These are phyloP conservation scores for Pachysandra terminalis DNA, from an alignment of 164 flowering plant species.

Conservation along the genomic window DNA sequence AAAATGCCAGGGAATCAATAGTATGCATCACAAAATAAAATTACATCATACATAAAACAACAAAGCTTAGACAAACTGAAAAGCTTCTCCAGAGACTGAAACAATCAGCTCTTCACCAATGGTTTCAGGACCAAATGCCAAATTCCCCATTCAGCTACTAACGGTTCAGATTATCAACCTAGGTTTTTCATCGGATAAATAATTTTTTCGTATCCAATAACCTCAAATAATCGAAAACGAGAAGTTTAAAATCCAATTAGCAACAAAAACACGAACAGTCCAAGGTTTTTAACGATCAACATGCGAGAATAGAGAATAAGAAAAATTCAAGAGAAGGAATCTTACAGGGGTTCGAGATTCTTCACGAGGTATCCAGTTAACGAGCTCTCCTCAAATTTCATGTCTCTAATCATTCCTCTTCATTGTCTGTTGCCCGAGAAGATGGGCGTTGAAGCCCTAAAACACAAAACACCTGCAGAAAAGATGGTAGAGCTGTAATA, in stretches of 20 bases:
- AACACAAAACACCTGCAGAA: not conserved
- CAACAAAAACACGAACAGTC: not conserved
- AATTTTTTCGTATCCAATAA: not conserved
- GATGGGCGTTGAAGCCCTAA: constrained; percentile 8
- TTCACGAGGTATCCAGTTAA: constrained; percentile 26
- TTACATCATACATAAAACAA: not conserved
- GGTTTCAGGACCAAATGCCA: not conserved
- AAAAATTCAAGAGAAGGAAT: not conserved
- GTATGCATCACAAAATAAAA: not conserved
- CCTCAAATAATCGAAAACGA: not conserved
- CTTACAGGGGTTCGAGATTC: constrained; percentile 34
- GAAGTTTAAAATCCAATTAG: not conserved
- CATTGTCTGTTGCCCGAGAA: constrained; percentile 9
- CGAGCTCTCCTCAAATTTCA: constrained; percentile 30
- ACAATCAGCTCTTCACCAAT: not conserved
- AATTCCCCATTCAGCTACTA: not conserved
- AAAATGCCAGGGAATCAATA: not conserved
- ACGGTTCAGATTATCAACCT: too few relatives aligned
- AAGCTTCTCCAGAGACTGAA: too few relatives aligned
- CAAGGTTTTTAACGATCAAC: not conserved
- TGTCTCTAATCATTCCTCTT: constrained; percentile 14
- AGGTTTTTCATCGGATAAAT: not conserved
- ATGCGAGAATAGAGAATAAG: not conserved
- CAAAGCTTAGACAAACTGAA: not conserved
- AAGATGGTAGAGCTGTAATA: constrained; percentile 1